Conservation (phyloP, 2,329 filamentous ascomycete species). For the Xylariaceae sp. region DNA sequence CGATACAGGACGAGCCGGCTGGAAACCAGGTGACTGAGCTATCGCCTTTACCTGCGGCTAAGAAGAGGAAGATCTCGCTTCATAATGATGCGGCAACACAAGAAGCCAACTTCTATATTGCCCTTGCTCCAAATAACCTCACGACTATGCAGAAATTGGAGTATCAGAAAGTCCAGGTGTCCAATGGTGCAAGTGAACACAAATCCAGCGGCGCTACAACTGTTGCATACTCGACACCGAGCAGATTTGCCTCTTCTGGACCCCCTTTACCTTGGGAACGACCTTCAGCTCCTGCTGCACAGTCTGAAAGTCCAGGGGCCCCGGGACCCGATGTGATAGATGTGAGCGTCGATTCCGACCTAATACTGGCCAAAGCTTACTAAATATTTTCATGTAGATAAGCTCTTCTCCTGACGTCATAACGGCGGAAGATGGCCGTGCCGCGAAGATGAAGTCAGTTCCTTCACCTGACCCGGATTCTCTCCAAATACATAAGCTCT, state of each 20-base stretch:
- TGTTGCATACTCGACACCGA: conserved; percentile 28
- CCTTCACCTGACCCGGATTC: conserved; percentile 4
- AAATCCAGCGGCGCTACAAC: conserved; percentile 28
- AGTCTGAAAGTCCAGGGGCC: conserved; percentile 8
- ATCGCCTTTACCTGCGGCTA: conserved; percentile 8
- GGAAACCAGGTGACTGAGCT: conserved; percentile 3
- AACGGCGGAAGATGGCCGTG: conserved; percentile 8
- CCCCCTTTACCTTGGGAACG: conserved; percentile 25
- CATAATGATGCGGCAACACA: conserved; percentile 14
- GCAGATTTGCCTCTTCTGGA: conserved; percentile 25
- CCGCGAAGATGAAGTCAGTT: conserved; percentile 1
- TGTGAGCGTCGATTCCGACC: neutral
- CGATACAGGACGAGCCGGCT: conserved; percentile 4
- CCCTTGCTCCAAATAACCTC: conserved; percentile 25
- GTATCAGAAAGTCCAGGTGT: conserved; percentile 23
- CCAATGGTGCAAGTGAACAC: conserved; percentile 15
- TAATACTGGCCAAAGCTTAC: neutral
- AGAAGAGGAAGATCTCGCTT: conserved; percentile 16
- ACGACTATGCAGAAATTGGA: conserved; percentile 30
- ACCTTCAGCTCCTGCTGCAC: conserved; percentile 2
- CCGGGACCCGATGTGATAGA: conserved; percentile 17
- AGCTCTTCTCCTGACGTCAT: conserved; percentile 26
- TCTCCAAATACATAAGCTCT: conserved; percentile 1
- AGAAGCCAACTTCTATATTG: conserved; percentile 24
- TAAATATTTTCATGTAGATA: conserved; percentile 18